Percentiles rank a stretch among this genome's conserved stretches.
Conservation (phyloP, 2,329 filamentous ascomycete genomes). For the Neofusicoccum laricinum region DNA sequence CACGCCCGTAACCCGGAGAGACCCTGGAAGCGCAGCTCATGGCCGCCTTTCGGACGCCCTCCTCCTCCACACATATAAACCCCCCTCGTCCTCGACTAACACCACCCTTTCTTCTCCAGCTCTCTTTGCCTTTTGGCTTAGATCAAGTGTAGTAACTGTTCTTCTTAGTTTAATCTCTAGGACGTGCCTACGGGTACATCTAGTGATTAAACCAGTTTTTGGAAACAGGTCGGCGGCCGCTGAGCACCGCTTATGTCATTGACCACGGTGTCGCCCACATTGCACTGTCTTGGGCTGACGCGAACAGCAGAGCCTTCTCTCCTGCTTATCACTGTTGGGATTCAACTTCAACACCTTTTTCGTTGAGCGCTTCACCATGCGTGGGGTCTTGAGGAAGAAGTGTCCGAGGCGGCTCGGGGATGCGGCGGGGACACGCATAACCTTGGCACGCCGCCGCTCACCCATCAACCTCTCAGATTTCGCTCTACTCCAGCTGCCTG, state of each 20-base stretch:
- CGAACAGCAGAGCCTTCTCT: conserved; percentile 45
- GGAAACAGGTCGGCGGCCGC: conserved; percentile 53
- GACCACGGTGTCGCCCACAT: conserved; percentile 71
- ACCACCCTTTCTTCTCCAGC: not conserved
- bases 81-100: not conserved
- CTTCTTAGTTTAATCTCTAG: conserved; percentile 7
- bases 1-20: not conserved
- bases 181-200: conserved; percentile 5
- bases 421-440: too few relatives aligned
- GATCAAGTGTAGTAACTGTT: conserved; percentile 14
- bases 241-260: conserved; percentile 67
- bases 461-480: too few relatives aligned
- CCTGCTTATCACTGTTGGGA: conserved; percentile 18
- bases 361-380: not conserved
- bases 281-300: conserved; percentile 72
- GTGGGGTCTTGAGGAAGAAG: conserved; percentile 8
- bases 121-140: conserved; percentile 11
- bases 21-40: not conserved
- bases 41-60: not conserved
- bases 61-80: not conserved
- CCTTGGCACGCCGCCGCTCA: too few relatives aligned
- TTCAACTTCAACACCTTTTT: not conserved
- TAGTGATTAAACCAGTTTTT: conserved; percentile 55
- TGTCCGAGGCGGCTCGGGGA: too few relatives aligned
- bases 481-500: too few relatives aligned